Percentiles rank a stretch among this genome's conserved stretches.
phyloP scores from a whole-genome alignment of 2,329 filamentous ascomycete species.

The Furcasterigmium sp. region DNA sequence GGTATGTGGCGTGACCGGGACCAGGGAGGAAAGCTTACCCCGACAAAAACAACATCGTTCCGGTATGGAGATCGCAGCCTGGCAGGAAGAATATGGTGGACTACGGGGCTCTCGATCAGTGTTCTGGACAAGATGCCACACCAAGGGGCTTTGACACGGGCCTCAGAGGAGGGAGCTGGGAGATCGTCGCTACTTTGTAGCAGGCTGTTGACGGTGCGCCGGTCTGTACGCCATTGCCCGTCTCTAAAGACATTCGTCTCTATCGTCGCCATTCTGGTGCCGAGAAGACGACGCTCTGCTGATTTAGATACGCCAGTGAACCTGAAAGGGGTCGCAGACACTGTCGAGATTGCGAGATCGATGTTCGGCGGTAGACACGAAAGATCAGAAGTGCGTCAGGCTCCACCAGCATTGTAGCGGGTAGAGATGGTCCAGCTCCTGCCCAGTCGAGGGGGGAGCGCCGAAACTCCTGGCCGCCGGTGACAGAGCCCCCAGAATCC shows the following conservation, averaged over 20 bases:
- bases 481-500: no score
- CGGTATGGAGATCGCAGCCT: slow-evolving; percentile 62
- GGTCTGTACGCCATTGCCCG: slow-evolving; percentile 53
- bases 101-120: slow-evolving; percentile 67
- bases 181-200: slow-evolving; percentile 29
- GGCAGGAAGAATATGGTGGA: slow-evolving; percentile 75
- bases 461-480: no score
- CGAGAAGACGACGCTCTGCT: no score
- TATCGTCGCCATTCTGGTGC: background rate
- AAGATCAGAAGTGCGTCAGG: no score
- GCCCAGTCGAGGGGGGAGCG: no score
- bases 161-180: slow-evolving; percentile 19
- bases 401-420: no score
- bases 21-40: slow-evolving; percentile 45
- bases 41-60: slow-evolving; percentile 84
- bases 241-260: slow-evolving; percentile 47
- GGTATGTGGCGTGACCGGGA: no score
- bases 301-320: no score
- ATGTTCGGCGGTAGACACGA: no score
- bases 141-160: slow-evolving; percentile 36
- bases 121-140: slow-evolving; percentile 77
- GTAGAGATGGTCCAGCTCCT: no score
- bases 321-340: no score
- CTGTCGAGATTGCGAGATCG: no score
- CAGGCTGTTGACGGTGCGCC: slow-evolving; percentile 36